These are phyloP conservation scores for Tribonema minus DNA, from an alignment of 108 stramenopile genomes.

Conservation along the genomic window DNA sequence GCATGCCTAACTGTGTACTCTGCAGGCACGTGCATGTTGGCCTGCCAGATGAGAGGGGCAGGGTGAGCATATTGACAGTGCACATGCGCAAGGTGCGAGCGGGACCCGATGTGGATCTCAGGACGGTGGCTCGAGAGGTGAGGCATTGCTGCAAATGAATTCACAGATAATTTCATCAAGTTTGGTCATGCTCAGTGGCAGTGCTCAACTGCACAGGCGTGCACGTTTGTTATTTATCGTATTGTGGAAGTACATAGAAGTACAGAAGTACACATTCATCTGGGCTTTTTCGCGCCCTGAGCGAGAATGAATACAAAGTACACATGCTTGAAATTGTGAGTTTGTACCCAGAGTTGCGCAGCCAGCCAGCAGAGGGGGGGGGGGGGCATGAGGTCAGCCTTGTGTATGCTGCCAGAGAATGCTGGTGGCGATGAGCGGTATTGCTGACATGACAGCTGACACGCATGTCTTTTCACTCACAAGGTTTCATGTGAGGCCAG, in stretches of 20 bases:
- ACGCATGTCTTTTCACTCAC: too few relatives aligned
- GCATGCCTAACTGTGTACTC: not conserved
- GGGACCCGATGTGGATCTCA: not conserved
- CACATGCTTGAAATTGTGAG: not conserved
- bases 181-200: not conserved
- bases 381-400: too few relatives aligned
- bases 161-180: not conserved
- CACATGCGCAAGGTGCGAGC: conserved; percentile 49
- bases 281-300: too few relatives aligned
- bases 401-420: too few relatives aligned
- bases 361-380: too few relatives aligned
- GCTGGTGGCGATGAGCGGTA: too few relatives aligned
- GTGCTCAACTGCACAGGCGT: not conserved
- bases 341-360: not conserved
- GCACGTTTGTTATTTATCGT: not conserved
- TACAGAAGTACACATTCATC: too few relatives aligned
- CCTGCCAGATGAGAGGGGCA: not conserved
- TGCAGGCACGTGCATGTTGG: not conserved
- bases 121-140: not conserved
- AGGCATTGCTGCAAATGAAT: not conserved
- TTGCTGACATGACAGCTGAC: too few relatives aligned
- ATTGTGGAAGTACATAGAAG: too few relatives aligned
- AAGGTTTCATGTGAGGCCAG: too few relatives aligned
- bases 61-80: not conserved
- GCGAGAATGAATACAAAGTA: too few relatives aligned